Conservation (phyloP, 306 rosid genomes). For the Acacia confusa region DNA sequence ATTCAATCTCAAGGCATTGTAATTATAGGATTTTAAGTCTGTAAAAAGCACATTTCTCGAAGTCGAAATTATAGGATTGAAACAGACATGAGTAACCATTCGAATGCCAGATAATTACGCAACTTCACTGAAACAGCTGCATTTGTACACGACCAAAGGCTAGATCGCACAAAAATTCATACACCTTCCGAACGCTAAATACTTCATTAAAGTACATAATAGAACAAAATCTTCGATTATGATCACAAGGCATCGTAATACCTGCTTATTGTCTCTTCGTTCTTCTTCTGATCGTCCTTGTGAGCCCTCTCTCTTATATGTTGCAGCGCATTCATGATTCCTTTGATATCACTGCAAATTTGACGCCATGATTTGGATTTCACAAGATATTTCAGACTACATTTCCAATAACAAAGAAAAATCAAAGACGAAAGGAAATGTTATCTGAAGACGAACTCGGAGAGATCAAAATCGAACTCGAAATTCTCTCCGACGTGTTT, state of each 20-base stretch:
- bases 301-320: slow-evolving; percentile 83
- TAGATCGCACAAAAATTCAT: neutral
- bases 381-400: neutral
- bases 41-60: neutral
- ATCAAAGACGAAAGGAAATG: neutral
- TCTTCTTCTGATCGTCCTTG: slow-evolving; percentile 91
- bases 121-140: neutral
- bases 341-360: slow-evolving; percentile 70
- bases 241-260: slow-evolving; percentile 30
- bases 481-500: slow-evolving; percentile 43
- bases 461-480: slow-evolving; percentile 65
- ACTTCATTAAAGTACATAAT: neutral
- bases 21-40: neutral
- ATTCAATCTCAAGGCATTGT: neutral
- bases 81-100: slow-evolving; percentile 16
- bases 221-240: slow-evolving; percentile 10
- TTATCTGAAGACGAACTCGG: slow-evolving; percentile 50
- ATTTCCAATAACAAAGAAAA: neutral
- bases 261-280: slow-evolving; percentile 94
- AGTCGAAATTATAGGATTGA: neutral
- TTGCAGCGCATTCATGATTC: slow-evolving; percentile 78
- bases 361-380: slow-evolving; percentile 16
- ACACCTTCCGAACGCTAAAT: neutral
- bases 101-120: neutral
- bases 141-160: slow-evolving; percentile 1